phyloP scores from a whole-genome alignment of 192 early-diverging fungal species.

The Entophlyctis luteolus region DNA sequence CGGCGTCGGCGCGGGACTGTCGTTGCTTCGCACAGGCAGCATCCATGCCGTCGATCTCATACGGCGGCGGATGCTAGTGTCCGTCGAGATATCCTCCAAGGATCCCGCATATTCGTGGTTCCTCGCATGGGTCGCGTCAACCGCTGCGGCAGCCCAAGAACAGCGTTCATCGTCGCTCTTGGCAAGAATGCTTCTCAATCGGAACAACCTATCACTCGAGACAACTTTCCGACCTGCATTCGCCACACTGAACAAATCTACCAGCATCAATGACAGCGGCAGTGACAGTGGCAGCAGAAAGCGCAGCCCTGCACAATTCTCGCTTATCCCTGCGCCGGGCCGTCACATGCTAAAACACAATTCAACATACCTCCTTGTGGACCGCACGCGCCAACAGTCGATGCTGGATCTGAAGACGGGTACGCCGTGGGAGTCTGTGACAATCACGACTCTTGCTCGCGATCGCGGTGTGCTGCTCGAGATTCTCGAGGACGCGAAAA shows the following conservation, averaged over 20 bases:
- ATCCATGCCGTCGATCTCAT: constrained; percentile 63
- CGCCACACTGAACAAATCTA: too few species aligned
- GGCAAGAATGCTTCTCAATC: constrained; percentile 38
- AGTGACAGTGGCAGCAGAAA: too few species aligned
- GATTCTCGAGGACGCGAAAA: constrained; percentile 78
- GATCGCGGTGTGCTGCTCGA: constrained; percentile 73
- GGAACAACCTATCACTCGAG: constrained; percentile 75
- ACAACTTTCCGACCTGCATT: constrained; percentile 71
- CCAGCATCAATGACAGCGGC: constrained; percentile 86
- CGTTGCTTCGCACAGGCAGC: constrained; percentile 70
- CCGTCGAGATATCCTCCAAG: constrained; percentile 90
- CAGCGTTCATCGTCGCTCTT: constrained; percentile 32
- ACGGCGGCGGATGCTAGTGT: constrained; percentile 76
- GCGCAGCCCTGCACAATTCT: constrained; percentile 75
- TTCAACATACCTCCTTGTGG: constrained; percentile 73
- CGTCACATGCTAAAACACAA: constrained; percentile 79
- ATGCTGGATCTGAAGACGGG: constrained; percentile 83
- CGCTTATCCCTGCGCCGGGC: constrained; percentile 88
- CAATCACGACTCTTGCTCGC: constrained; percentile 79
- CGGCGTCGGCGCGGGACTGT: constrained; percentile 79
- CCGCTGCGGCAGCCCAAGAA: constrained; percentile 20
- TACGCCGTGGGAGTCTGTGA: constrained; percentile 91
- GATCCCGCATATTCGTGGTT: constrained; percentile 94
- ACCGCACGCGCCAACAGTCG: constrained; percentile 3
- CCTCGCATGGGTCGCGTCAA: constrained; percentile 70